Percentiles rank a stretch among this genome's conserved stretches.
Evolutionary conservation across 2,329 filamentous ascomycete genomes (phyloP).

Genomic region (Camillea tinctor): DNA sequence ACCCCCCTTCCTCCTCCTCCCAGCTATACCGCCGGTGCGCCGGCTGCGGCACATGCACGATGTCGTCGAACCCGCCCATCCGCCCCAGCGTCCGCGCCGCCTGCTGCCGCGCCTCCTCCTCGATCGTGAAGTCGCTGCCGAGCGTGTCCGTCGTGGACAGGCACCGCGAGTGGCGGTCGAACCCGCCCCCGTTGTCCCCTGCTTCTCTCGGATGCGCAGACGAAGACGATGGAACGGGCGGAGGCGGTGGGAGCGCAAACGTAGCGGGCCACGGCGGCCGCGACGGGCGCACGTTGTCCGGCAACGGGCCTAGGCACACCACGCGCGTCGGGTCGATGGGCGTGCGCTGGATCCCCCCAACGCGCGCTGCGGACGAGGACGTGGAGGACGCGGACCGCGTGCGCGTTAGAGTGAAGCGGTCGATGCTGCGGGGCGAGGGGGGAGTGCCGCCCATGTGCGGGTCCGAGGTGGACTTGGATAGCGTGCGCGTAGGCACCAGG

Average conservation of each 20-base stretch:
- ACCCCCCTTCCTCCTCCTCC: constrained; percentile 22
- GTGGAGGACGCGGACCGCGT: constrained; percentile 30
- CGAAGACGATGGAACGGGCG: constrained; percentile 5
- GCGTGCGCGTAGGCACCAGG: constrained; percentile 31
- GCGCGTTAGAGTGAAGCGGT: constrained; percentile 24
- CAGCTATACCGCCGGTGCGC: constrained; percentile 34
- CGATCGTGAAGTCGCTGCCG: constrained; percentile 57
- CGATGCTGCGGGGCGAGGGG: constrained; percentile 23
- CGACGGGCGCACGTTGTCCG: constrained; percentile 45
- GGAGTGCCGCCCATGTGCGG: constrained; percentile 24
- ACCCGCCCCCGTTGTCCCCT: too few relatives aligned
- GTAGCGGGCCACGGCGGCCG: constrained; percentile 19
- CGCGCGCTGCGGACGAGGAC: constrained; percentile 20
- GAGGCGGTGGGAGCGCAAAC: constrained; percentile 26
- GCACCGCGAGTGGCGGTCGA: constrained; percentile 22
- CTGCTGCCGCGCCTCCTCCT: constrained; percentile 43
- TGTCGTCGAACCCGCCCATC: constrained; percentile 30
- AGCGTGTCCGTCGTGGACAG: constrained; percentile 43
- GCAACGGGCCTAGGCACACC: constrained; percentile 55
- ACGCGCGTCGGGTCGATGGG: constrained; percentile 53
- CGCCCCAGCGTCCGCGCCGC: constrained; percentile 22
- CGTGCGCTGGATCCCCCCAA: constrained; percentile 41
- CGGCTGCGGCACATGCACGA: constrained; percentile 34
- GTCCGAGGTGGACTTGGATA: constrained; percentile 28
- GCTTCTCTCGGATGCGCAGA: too few relatives aligned